Base-by-base conservation (phyloP, 805 yeast genomes). In the Starmera quercuum region DNA sequence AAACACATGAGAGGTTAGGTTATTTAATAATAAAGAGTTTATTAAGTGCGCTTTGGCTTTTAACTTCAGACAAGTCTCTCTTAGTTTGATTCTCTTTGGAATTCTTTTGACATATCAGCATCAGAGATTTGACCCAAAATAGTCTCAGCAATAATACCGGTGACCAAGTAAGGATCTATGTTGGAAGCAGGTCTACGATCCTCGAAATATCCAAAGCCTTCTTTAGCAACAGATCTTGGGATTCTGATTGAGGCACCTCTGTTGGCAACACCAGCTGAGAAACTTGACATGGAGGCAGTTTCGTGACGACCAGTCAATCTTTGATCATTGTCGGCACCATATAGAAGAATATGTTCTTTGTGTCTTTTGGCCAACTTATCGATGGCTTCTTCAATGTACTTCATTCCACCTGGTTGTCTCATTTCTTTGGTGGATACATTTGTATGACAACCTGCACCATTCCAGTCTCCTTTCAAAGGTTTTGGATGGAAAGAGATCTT, bases 361-460 rank as follows among this genome's bases (percentile, higher is more conserved):
- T 92, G 98, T 75, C 97, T 88, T 75, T 81, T 81, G 52, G 95
- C 83, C 57, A 92, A 78, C 73, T 85, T 86, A 61, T 81, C 85
- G 56, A 92, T 78, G 40, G 97, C 97, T 36, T 71, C 83, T 58
- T 92, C 96, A 58, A 92, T 92, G 64, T 64, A 70, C 66, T 84
- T 83, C 87, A 92, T 85, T 62, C 98, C 98, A 64, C 98, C 98
- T 60, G 85, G 83, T 24, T 58, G 61, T 75, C 98, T 87, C 97
- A 90, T 92, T 33, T 58, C 59, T 63, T 72, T 75, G 53, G 98
- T 92, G 31, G 97, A 87, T 41, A 92, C 97, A 64, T 92, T 92
- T 63, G 98, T 92, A 71, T 92, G 98, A 75, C 97, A 90, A 56
- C 98, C 98, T 63, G 98, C 97, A 73, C 98, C 98, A 64, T 92